Conservation (phyloP, 192 early-diverging fungal species). For the Backusella morwellensis region DNA sequence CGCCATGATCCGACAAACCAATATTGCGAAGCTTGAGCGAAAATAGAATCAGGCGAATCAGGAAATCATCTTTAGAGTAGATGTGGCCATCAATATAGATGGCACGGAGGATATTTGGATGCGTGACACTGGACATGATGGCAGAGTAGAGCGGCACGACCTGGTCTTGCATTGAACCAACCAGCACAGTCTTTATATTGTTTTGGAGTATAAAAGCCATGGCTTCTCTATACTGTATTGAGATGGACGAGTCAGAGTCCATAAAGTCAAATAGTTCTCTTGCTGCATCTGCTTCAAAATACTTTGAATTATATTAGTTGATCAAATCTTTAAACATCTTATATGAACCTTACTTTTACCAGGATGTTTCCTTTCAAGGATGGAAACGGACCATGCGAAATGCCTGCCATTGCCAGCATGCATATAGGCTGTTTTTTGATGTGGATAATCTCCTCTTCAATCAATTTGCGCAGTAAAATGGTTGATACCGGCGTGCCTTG, state of each 20-base stretch:
- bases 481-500: constrained; percentile 92
- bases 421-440: constrained; percentile 66
- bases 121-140: constrained; percentile 61
- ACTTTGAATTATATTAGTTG: constrained; percentile 27
- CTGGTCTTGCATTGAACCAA: constrained; percentile 94
- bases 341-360: constrained; percentile 51
- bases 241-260: constrained; percentile 68
- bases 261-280: constrained; percentile 94
- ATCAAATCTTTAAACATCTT: neutral
- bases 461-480: constrained; percentile 70
- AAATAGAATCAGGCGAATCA: constrained; percentile 86
- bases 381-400: constrained; percentile 88
- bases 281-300: constrained; percentile 88
- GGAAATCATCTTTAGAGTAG: constrained; percentile 78
- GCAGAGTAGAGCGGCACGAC: constrained; percentile 91
- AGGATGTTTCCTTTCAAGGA: constrained; percentile 78
- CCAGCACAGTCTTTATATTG: constrained; percentile 72
- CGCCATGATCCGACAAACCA: constrained; percentile 83
- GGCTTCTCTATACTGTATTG: constrained; percentile 69
- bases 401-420: constrained; percentile 91
- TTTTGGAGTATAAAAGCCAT: constrained; percentile 61
- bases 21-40: constrained; percentile 84
- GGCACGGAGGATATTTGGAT: constrained; percentile 85
- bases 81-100: constrained; percentile 87
- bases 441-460: constrained; percentile 66